phyloP scores from a whole-genome alignment of 1,284 basidiomycete species.

The Afroboletus lepidellus region DNA sequence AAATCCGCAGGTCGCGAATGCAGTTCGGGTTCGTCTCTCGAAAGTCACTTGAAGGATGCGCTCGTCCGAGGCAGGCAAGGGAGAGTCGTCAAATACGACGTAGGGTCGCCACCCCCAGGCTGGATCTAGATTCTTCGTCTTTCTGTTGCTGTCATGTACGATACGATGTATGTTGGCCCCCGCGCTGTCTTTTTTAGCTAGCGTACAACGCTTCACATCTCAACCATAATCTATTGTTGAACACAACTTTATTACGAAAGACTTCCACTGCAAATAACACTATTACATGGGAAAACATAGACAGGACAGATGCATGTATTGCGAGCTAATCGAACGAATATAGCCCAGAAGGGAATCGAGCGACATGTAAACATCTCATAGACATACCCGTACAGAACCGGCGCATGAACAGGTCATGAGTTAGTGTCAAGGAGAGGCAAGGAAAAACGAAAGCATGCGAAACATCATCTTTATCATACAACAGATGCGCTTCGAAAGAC shows the following conservation, averaged over 20 bases:
- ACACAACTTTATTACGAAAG: constrained; percentile 3
- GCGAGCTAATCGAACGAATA: constrained; percentile 15
- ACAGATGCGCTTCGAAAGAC: constrained; percentile 12
- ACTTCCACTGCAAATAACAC: constrained; percentile 23
- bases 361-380: constrained; percentile 28
- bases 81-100: constrained; percentile 19
- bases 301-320: constrained; percentile 19
- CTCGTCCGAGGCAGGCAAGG: constrained; percentile 26
- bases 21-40: constrained; percentile 10
- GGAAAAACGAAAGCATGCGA: constrained; percentile 34
- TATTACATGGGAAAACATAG: constrained; percentile 25
- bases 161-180: neutral
- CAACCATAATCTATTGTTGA: neutral
- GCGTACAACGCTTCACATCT: neutral
- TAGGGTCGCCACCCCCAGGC: constrained; percentile 41
- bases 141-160: neutral
- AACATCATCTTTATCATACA: constrained; percentile 33
- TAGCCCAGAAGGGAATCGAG: constrained; percentile 17
- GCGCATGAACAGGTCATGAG: constrained; percentile 32
- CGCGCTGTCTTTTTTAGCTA: neutral
- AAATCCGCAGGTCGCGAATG: constrained; percentile 5
- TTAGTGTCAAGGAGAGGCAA: constrained; percentile 32
- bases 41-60: constrained; percentile 31
- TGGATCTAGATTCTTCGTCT: constrained; percentile 41
- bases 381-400: constrained; percentile 34